A percentile compares a stretch with the other conserved stretches of the same genome.
Conservation (phyloP, 805 yeast species). For the Cyberlindnera euphorbiiphila region DNA sequence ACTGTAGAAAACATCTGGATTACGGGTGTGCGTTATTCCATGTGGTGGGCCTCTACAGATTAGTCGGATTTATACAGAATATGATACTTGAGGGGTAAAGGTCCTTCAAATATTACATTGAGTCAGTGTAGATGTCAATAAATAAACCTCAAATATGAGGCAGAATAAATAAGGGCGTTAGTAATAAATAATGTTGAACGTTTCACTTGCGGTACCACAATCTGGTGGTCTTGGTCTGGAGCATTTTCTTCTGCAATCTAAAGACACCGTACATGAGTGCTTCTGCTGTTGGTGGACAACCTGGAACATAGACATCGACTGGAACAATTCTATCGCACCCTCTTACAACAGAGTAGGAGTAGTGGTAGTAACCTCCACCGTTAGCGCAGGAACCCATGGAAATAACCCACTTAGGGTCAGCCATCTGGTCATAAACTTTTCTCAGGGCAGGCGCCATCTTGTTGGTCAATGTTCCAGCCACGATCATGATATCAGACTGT, state of each 20-base stretch:
- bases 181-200: background rate
- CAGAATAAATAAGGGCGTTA: slow-evolving; percentile 2
- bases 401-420: slow-evolving; percentile 91
- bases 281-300: slow-evolving; percentile 90
- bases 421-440: slow-evolving; percentile 93
- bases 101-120: too few relatives aligned
- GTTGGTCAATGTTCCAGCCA: slow-evolving; percentile 87
- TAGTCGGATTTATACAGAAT: too few relatives aligned
- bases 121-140: too few relatives aligned
- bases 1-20: too few relatives aligned
- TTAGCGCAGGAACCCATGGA: slow-evolving; percentile 94
- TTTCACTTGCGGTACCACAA: slow-evolving; percentile 71
- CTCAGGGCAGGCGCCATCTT: slow-evolving; percentile 93
- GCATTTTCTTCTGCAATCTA: slow-evolving; percentile 87
- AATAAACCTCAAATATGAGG: too few relatives aligned
- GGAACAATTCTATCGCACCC: slow-evolving; percentile 89
- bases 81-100: too few relatives aligned
- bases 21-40: too few relatives aligned
- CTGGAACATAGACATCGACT: slow-evolving; percentile 87
- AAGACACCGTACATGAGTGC: slow-evolving; percentile 89
- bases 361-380: slow-evolving; percentile 92
- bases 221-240: slow-evolving; percentile 73
- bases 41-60: too few relatives aligned
- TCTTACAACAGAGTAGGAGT: slow-evolving; percentile 82
- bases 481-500: slow-evolving; percentile 89